Conservation (phyloP, 1,284 basidiomycete genomes). For the Cutaneotrichosporon cavernicola region DNA sequence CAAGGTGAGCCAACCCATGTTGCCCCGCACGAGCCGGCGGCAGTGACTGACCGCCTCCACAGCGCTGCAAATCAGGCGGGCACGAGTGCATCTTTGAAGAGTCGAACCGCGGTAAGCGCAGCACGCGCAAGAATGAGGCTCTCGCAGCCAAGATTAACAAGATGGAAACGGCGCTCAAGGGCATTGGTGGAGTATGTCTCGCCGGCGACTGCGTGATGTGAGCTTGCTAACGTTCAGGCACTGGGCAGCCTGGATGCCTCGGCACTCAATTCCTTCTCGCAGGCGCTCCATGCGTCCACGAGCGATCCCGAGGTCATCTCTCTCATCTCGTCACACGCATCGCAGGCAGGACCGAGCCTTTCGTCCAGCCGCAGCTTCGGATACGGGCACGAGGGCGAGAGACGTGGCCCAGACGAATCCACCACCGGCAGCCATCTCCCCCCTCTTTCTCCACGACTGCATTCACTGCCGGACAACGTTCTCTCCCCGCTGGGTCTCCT, state of each 20-base stretch:
- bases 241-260: constrained; percentile 68
- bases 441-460: constrained; percentile 68
- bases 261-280: constrained; percentile 57
- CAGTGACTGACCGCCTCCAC: constrained; percentile 38
- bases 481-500: constrained; percentile 86
- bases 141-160: constrained; percentile 82
- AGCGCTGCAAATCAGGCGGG: constrained; percentile 63
- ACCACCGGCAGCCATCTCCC: constrained; percentile 35
- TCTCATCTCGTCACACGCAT: constrained; percentile 69
- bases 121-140: constrained; percentile 79
- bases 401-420: constrained; percentile 15
- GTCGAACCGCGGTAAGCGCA: constrained; percentile 88
- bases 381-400: constrained; percentile 14
- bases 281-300: constrained; percentile 39
- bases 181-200: constrained; percentile 41
- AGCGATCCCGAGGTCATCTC: constrained; percentile 67
- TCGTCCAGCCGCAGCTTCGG: constrained; percentile 29
- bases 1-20: constrained; percentile 57
- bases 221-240: constrained; percentile 33
- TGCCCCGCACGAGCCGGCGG: constrained; percentile 5
- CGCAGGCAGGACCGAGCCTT: constrained; percentile 39
- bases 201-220: neutral
- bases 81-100: constrained; percentile 95
- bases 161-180: constrained; percentile 86
- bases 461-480: constrained; percentile 84